Conservation (phyloP, 1,284 basidiomycete species). For the Moesziomyces sp. region DNA sequence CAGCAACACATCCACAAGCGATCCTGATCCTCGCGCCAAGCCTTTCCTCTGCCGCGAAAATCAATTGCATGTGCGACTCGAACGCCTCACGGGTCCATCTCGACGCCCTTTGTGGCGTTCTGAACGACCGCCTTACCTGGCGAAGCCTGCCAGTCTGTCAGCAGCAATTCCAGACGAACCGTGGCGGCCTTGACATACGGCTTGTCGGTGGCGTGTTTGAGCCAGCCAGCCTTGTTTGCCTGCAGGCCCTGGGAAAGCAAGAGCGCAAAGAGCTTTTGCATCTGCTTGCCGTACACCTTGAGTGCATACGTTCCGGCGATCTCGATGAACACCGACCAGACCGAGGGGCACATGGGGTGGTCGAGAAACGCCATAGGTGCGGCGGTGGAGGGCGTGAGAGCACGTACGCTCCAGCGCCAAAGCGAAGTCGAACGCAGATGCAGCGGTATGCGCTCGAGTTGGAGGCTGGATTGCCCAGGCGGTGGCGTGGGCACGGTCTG, state of each 20-base stretch:
- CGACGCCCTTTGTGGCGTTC: conserved; percentile 36
- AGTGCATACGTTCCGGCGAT: conserved; percentile 51
- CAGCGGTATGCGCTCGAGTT: conserved; percentile 29
- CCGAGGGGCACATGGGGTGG: conserved; percentile 55
- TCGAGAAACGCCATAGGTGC: conserved; percentile 26
- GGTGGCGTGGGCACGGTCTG: conserved; percentile 67
- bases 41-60: background rate
- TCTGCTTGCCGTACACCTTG: conserved; percentile 55
- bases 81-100: conserved; percentile 31
- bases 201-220: conserved; percentile 32
- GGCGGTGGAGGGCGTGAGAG: conserved; percentile 50
- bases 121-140: conserved; percentile 13
- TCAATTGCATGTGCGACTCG: background rate
- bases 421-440: conserved; percentile 52
- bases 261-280: conserved; percentile 53
- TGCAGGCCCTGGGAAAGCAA: conserved; percentile 54
- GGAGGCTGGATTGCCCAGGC: conserved; percentile 6
- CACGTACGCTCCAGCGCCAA: conserved; percentile 63
- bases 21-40: too few relatives aligned
- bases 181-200: conserved; percentile 52
- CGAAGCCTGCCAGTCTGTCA: conserved; percentile 62
- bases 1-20: too few relatives aligned
- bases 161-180: conserved; percentile 61
- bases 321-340: conserved; percentile 63
- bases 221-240: conserved; percentile 43